Percentiles rank a stretch among this genome's conserved stretches.
phyloP scores from a whole-genome alignment of 768 basidiomycete genomes.

The Russula dissimulans region DNA sequence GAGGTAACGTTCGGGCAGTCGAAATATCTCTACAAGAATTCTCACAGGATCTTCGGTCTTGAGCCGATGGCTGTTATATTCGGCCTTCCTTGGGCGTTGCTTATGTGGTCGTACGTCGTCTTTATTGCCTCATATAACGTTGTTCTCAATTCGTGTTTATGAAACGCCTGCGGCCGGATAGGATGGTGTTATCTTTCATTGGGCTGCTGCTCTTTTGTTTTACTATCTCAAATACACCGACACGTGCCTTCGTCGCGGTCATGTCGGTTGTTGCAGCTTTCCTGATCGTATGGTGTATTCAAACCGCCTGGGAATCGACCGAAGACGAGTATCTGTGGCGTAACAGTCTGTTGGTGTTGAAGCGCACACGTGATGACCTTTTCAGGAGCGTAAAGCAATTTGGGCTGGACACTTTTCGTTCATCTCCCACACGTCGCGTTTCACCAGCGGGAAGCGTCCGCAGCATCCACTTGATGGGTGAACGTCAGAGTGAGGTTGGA shows the following conservation, averaged over 20 bases:
- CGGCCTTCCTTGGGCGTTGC: constrained; percentile 9
- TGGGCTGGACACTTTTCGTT: too few species aligned
- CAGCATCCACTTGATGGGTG: background rate
- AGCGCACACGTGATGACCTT: background rate
- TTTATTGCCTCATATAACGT: background rate
- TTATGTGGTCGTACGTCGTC: constrained; percentile 13
- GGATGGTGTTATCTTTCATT: too few species aligned
- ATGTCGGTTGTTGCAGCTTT: background rate
- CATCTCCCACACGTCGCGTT: background rate
- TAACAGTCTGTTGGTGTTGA: background rate
- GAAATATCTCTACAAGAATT: background rate
- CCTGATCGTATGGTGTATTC: background rate
- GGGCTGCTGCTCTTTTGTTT: too few species aligned
- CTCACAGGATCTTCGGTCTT: background rate
- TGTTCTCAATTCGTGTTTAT: background rate
- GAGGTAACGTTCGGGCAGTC: background rate
- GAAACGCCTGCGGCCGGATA: too few species aligned
- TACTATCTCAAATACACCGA: too few species aligned
- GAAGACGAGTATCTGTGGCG: background rate
- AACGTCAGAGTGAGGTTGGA: background rate
- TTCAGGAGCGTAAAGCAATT: background rate
- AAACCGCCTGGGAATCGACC: background rate
- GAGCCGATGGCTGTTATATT: constrained; percentile 11
- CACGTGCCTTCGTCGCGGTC: background rate
- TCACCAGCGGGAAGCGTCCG: background rate